Percentiles rank a stretch among this genome's conserved stretches.
These are phyloP conservation scores for Colletotrichum siamense DNA, from an alignment of 2,329 filamentous ascomycete genomes.

Conservation along the genomic window DNA sequence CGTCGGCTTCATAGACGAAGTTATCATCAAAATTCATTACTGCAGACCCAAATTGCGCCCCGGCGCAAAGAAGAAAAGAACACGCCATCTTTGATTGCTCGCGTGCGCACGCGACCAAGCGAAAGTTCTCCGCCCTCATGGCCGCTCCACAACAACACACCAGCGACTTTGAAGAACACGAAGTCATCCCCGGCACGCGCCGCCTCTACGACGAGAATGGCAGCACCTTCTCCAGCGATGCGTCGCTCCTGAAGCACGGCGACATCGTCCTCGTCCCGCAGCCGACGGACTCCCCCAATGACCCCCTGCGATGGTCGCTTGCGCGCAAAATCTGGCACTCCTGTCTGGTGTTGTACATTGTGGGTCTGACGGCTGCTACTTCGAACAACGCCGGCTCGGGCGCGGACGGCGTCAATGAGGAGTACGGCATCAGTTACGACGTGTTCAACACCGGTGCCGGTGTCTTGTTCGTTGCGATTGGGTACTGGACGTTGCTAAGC, in stretches of 20 bases:
- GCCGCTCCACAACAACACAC: slow-evolving; percentile 2
- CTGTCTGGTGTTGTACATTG: slow-evolving; percentile 56
- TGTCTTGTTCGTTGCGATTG: slow-evolving; percentile 60
- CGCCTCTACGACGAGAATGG: slow-evolving; percentile 15
- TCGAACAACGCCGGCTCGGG: slow-evolving; percentile 61
- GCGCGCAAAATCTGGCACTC: slow-evolving; percentile 56
- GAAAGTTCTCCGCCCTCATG: neutral
- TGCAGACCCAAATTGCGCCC: no score
- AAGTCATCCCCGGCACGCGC: slow-evolving; percentile 18
- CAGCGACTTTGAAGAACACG: neutral
- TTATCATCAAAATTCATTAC: neutral
- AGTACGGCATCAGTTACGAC: slow-evolving; percentile 56
- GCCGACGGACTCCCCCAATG: slow-evolving; percentile 57
- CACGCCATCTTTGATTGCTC: neutral
- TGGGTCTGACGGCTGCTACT: slow-evolving; percentile 60
- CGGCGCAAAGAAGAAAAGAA: neutral
- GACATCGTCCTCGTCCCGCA: slow-evolving; percentile 59
- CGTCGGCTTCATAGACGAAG: slow-evolving; percentile 16
- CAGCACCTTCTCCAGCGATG: neutral
- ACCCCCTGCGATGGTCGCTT: slow-evolving; percentile 56
- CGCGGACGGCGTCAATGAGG: slow-evolving; percentile 51
- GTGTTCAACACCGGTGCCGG: slow-evolving; percentile 63
- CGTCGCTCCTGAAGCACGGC: slow-evolving; percentile 27
- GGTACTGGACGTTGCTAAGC: slow-evolving; percentile 59
- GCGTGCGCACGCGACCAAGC: neutral